Evolutionary conservation across 2,329 filamentous ascomycete genomes (phyloP).

Genomic region (Ophiocordyceps camponoti-leonardi): DNA sequence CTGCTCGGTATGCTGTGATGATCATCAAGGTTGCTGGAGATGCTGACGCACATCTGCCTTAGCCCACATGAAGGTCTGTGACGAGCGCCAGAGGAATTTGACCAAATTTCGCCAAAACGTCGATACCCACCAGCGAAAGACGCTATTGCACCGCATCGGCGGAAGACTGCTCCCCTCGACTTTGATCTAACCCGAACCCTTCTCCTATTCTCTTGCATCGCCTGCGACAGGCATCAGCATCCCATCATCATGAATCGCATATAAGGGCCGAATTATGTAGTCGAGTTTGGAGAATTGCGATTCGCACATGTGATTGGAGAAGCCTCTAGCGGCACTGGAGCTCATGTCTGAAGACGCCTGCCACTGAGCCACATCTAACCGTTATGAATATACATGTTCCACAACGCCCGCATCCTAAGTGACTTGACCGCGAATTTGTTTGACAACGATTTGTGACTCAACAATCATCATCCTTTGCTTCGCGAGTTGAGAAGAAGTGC

Average conservation of each 20-base stretch:
- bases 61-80: slow-evolving; percentile 34
- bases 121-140: slow-evolving; percentile 17
- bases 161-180: slow-evolving; percentile 8
- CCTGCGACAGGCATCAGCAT: background rate
- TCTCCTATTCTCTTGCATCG: background rate
- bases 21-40: background rate
- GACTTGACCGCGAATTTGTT: background rate
- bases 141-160: slow-evolving; percentile 23
- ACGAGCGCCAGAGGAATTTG: slow-evolving; percentile 33
- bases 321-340: background rate
- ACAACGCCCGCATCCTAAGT: slow-evolving; percentile 18
- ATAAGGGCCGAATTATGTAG: background rate
- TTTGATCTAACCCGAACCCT: background rate
- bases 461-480: slow-evolving; percentile 38
- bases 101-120: slow-evolving; percentile 21
- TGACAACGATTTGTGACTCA: background rate
- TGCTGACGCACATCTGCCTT: background rate
- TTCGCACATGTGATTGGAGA: background rate
- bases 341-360: slow-evolving; percentile 2
- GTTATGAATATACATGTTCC: slow-evolving; percentile 17
- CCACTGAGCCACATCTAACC: slow-evolving; percentile 10
- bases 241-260: background rate
- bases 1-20: slow-evolving; percentile 32
- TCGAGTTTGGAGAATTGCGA: background rate
- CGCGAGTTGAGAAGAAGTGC: slow-evolving; percentile 87